Percentiles rank a stretch among this genome's conserved stretches.
These are phyloP conservation scores for Nepenthes gracilis DNA, from an alignment of 148 eudicot species.

Conservation along the genomic window DNA sequence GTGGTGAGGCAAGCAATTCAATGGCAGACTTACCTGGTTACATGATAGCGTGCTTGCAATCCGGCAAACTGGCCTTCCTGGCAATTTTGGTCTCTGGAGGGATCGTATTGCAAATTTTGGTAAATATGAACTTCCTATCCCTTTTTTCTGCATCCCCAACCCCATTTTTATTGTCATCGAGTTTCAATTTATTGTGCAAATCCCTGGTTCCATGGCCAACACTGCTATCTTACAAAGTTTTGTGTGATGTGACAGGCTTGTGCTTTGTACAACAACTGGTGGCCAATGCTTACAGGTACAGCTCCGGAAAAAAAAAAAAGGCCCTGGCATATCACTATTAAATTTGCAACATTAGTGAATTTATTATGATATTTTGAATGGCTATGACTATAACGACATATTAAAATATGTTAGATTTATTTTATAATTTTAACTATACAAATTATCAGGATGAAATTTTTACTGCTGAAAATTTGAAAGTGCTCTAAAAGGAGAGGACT, in stretches of 20 bases:
- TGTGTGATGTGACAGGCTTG: slow-evolving; percentile 61
- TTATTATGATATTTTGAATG: no score
- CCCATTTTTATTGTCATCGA: background rate
- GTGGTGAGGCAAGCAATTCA: slow-evolving; percentile 19
- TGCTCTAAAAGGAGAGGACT: no score
- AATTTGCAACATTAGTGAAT: no score
- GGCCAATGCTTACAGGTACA: slow-evolving; percentile 95
- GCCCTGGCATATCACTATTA: no score
- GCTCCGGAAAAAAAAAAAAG: no score
- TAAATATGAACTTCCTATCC: slow-evolving; percentile 12
- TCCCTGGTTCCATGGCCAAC: background rate
- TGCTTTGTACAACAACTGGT: slow-evolving; percentile 92
- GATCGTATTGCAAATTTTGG: slow-evolving; percentile 79
- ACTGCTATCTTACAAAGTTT: background rate
- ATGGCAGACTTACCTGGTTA: slow-evolving; percentile 68
- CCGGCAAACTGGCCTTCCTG: slow-evolving; percentile 68
- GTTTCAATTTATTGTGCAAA: background rate
- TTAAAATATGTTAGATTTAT: no score
- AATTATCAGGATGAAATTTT: no score
- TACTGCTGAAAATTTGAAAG: no score
- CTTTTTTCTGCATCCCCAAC: background rate
- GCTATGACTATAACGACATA: no score
- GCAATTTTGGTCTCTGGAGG: slow-evolving; percentile 73
- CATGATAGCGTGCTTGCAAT: slow-evolving; percentile 53
- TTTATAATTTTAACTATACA: no score